These are phyloP conservation scores for Picochlorum costavermella DNA, from an alignment of 139 green algal species.

Conservation along the genomic window DNA sequence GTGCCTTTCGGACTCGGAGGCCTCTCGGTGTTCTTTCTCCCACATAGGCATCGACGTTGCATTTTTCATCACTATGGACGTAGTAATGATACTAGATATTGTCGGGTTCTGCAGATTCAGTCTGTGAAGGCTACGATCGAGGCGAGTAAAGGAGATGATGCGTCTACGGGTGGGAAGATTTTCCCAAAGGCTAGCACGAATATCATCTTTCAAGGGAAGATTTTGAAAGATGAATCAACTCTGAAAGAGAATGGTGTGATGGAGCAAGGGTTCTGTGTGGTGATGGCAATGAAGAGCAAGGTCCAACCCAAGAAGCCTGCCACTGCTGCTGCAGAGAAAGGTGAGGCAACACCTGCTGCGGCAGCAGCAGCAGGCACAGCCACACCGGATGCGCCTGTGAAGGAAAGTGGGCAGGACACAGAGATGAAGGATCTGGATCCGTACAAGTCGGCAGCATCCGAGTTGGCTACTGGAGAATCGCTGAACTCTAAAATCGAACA, in stretches of 20 bases:
- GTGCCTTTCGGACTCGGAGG: too few species aligned
- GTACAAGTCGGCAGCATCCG: slow-evolving; percentile 48
- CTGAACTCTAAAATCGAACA: slow-evolving; percentile 59
- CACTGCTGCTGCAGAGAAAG: background rate
- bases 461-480: slow-evolving; percentile 57
- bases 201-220: slow-evolving; percentile 78
- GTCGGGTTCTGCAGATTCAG: slow-evolving; percentile 35
- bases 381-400: slow-evolving; percentile 1
- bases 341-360: background rate
- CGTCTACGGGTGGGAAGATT: slow-evolving; percentile 34
- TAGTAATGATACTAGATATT: too few species aligned
- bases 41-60: too few species aligned
- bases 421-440: slow-evolving; percentile 3
- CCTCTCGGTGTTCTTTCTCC: too few species aligned
- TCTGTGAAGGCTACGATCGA: slow-evolving; percentile 60
- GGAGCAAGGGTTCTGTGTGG: slow-evolving; percentile 84
- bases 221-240: slow-evolving; percentile 79
- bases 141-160: background rate
- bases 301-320: slow-evolving; percentile 2
- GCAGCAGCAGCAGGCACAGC: background rate
- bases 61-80: too few species aligned
- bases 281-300: slow-evolving; percentile 78
- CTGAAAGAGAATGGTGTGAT: slow-evolving; percentile 64
- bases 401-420: background rate
- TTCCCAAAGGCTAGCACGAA: slow-evolving; percentile 46